Evolutionary conservation across 805 yeast genomes (phyloP).

Genomic region (Candida lessepsii): DNA sequence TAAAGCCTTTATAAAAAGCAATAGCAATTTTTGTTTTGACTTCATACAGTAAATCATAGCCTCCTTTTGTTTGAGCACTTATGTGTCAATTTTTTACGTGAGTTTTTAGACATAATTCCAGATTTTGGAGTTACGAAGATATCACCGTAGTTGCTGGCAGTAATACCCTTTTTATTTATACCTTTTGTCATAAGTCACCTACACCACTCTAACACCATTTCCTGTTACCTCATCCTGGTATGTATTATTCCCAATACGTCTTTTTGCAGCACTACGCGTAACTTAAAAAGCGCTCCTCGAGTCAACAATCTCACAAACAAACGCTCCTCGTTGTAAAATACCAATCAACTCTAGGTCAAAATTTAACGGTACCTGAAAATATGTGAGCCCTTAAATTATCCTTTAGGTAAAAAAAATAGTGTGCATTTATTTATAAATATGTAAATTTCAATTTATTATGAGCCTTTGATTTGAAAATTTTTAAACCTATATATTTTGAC

Average conservation of each 20-base stretch:
- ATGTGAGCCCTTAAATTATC: constrained; percentile 2
- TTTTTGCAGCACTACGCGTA: not conserved
- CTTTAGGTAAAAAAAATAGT: not conserved
- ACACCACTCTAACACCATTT: too few species aligned
- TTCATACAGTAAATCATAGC: constrained; percentile 1
- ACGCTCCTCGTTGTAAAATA: too few species aligned
- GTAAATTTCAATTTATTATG: constrained; percentile 5
- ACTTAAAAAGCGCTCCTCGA: not conserved
- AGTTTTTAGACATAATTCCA: too few species aligned
- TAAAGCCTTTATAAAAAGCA: too few species aligned
- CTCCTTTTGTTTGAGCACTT: constrained; percentile 7
- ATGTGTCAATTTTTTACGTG: not conserved
- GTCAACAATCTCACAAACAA: too few species aligned
- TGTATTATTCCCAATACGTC: not conserved
- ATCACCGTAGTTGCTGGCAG: too few species aligned
- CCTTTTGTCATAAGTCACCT: too few species aligned
- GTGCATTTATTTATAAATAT: not conserved
- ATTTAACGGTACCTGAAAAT: constrained; percentile 3
- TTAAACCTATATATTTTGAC: not conserved
- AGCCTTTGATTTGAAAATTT: not conserved
- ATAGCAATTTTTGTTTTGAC: not conserved
- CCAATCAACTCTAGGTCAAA: too few species aligned
- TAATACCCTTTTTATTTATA: too few species aligned
- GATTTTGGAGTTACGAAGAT: too few species aligned
- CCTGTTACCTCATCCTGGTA: too few species aligned